Evolutionary conservation across 345 rosid species (phyloP).

Genomic region (Linum tenue): DNA sequence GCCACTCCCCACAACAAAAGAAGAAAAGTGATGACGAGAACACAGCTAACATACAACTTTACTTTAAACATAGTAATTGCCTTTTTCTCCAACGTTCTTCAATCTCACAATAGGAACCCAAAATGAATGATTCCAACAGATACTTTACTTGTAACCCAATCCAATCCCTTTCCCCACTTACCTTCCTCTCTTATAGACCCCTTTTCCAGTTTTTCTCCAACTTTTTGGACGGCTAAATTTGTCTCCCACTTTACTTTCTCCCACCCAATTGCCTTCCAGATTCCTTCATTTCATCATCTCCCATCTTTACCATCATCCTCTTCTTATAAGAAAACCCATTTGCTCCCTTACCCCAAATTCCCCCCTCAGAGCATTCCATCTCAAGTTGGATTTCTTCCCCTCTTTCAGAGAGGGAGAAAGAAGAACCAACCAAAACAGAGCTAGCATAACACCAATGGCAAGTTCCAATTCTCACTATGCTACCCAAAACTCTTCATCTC

Average conservation of each 20-base stretch:
- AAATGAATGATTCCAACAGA: slow-evolving; percentile 6
- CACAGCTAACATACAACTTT: too few species aligned
- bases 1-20: too few species aligned
- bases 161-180: background rate
- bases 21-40: too few species aligned
- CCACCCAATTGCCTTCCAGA: slow-evolving; percentile 22
- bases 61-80: too few species aligned
- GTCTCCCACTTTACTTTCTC: background rate
- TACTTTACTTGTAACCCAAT: slow-evolving; percentile 28
- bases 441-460: slow-evolving; percentile 22
- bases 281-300: slow-evolving; percentile 32
- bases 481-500: slow-evolving; percentile 26
- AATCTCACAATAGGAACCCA: too few species aligned
- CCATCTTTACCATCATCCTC: background rate
- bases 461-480: background rate
- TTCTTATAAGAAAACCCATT: slow-evolving; percentile 10
- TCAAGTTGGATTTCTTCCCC: too few species aligned
- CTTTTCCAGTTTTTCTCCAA: background rate
- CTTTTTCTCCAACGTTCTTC: too few species aligned
- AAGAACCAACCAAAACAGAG: background rate
- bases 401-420: too few species aligned
- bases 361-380: too few species aligned
- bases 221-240: slow-evolving; percentile 40
- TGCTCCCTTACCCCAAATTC: background rate
- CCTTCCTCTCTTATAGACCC: too few species aligned